Evolutionary conservation across 257 asterid genomes (phyloP).

Genomic region (Solanum microdontum): DNA sequence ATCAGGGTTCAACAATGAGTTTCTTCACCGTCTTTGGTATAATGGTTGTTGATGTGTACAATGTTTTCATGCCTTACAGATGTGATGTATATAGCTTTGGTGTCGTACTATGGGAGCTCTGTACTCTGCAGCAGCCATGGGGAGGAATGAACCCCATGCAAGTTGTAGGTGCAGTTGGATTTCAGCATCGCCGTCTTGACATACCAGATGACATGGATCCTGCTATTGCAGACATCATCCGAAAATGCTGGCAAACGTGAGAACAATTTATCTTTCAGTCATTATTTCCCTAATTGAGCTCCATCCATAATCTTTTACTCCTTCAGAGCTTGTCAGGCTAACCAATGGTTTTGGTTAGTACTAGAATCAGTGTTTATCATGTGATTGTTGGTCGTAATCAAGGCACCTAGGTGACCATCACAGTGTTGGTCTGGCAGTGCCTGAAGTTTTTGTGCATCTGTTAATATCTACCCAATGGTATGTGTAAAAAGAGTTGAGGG

Average conservation of each 20-base stretch:
- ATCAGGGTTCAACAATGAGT: background rate
- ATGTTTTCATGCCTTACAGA: slow-evolving; percentile 31
- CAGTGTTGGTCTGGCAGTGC: background rate
- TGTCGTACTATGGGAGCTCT: slow-evolving; percentile 90
- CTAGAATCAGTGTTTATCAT: background rate
- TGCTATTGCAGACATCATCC: slow-evolving; percentile 52
- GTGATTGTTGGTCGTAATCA: background rate
- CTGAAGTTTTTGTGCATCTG: background rate
- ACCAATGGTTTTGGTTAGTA: background rate
- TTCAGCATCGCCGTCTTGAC: slow-evolving; percentile 93
- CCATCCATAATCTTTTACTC: background rate
- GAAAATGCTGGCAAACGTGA: slow-evolving; percentile 92
- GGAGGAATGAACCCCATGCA: slow-evolving; percentile 99
- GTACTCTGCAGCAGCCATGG: slow-evolving; percentile 90
- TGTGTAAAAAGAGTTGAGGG: background rate
- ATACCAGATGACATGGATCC: slow-evolving; percentile 82
- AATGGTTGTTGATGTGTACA: background rate
- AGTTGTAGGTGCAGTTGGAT: slow-evolving; percentile 98
- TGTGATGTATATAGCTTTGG: slow-evolving; percentile 93
- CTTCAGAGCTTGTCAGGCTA: background rate
- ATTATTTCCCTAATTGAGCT: background rate
- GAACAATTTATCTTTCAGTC: slow-evolving; percentile 9
- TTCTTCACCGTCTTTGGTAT: background rate
- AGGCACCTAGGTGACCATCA: background rate
- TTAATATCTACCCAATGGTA: background rate